A percentile compares a stretch with the other conserved stretches of the same genome.
phyloP scores from a whole-genome alignment of 2,329 filamentous ascomycete species.

The Paecilomyces niveus region DNA sequence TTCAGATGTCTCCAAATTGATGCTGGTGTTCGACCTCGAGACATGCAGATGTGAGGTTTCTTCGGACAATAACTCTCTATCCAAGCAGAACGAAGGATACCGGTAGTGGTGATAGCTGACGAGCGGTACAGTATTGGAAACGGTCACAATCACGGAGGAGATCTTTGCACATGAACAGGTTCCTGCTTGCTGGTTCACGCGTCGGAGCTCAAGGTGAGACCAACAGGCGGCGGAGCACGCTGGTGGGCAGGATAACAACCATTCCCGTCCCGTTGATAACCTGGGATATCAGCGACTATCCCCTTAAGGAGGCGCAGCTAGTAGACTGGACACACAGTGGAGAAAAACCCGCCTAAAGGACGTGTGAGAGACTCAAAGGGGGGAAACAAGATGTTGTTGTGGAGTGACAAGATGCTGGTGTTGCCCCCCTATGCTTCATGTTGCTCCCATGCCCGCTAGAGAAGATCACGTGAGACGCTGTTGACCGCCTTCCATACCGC shows the following conservation, averaged over 20 bases:
- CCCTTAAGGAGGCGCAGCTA: neutral
- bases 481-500: slow-evolving; percentile 3
- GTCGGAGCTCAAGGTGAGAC: slow-evolving; percentile 24
- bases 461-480: neutral
- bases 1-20: neutral
- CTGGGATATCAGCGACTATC: slow-evolving; percentile 2
- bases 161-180: neutral
- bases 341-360: neutral
- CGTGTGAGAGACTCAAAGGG: neutral
- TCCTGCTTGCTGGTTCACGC: slow-evolving; percentile 3
- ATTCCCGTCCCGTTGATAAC: slow-evolving; percentile 14
- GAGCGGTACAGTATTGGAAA: neutral
- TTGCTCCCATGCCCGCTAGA: neutral
- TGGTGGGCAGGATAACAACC: slow-evolving; percentile 20
- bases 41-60: neutral
- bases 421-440: slow-evolving; percentile 1
- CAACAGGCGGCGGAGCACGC: slow-evolving; percentile 28
- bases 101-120: neutral
- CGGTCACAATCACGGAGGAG: neutral
- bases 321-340: neutral
- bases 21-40: neutral
- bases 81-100: neutral
- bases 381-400: slow-evolving; percentile 1
- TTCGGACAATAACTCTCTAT: neutral
- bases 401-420: slow-evolving; percentile 1